Evolutionary conservation across 805 yeast genomes (phyloP).

Genomic region (Ogataea nitratoaversa): DNA sequence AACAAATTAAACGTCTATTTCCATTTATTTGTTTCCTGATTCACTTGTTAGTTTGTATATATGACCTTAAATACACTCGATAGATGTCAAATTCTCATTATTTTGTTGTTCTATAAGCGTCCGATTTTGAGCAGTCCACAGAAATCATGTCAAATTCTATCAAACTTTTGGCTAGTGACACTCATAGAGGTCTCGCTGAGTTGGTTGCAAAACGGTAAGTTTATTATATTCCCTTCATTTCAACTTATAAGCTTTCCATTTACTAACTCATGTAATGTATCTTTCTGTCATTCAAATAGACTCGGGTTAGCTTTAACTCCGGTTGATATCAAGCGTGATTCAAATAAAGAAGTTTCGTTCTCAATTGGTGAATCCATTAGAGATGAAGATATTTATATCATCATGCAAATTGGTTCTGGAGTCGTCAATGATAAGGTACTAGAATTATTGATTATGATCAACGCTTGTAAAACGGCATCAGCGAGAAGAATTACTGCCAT

Average conservation of each 20-base stretch:
- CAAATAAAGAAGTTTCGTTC: slow-evolving; percentile 71
- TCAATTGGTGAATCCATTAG: slow-evolving; percentile 78
- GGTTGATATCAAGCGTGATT: slow-evolving; percentile 58
- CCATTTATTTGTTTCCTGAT: no score
- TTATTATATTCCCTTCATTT: slow-evolving; percentile 13
- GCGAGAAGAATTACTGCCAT: slow-evolving; percentile 82
- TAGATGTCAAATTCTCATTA: no score
- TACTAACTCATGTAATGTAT: no score
- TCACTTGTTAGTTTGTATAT: no score
- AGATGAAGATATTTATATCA: slow-evolving; percentile 78
- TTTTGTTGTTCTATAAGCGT: no score
- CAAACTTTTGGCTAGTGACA: slow-evolving; percentile 63
- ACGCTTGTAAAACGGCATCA: slow-evolving; percentile 78
- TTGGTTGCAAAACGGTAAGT: slow-evolving; percentile 45
- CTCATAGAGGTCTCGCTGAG: slow-evolving; percentile 65
- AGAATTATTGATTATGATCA: slow-evolving; percentile 73
- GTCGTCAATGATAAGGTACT: slow-evolving; percentile 70
- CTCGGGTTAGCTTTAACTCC: slow-evolving; percentile 60
- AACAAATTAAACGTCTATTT: no score
- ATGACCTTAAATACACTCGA: no score
- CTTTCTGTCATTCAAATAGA: slow-evolving; percentile 21
- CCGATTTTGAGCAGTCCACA: slow-evolving; percentile 1
- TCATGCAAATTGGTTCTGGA: slow-evolving; percentile 77
- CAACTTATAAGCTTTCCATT: no score
- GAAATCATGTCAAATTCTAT: slow-evolving; percentile 64